phyloP scores from a whole-genome alignment of 768 basidiomycete genomes.

The Leucocoprinus leucothites region DNA sequence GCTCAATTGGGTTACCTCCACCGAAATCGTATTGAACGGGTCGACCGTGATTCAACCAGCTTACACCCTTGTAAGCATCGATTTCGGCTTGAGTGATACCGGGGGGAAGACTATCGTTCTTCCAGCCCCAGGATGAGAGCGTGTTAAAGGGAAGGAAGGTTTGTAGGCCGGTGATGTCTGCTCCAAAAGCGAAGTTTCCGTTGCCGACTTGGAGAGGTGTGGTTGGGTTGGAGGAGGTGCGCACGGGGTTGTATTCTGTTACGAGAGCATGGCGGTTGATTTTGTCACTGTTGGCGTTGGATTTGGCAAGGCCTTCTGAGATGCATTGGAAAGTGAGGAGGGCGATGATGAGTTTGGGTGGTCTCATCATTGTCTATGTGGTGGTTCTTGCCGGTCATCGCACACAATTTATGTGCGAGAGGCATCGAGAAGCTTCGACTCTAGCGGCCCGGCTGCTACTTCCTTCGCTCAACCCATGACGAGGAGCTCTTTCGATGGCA shows the following conservation, averaged over 20 bases:
- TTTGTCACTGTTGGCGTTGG: not conserved
- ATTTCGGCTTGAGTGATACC: slow-evolving; percentile 40
- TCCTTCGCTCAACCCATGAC: not conserved
- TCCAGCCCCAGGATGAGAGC: slow-evolving; percentile 61
- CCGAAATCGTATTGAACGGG: slow-evolving; percentile 51
- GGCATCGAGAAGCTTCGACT: not conserved
- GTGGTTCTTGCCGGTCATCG: not conserved
- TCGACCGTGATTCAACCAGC: slow-evolving; percentile 48
- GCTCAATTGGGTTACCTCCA: slow-evolving; percentile 38
- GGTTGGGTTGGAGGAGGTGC: slow-evolving; percentile 39
- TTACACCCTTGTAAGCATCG: slow-evolving; percentile 43
- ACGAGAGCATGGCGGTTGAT: slow-evolving; percentile 47
- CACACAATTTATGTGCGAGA: not conserved
- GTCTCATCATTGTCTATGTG: not conserved
- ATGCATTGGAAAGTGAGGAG: not conserved
- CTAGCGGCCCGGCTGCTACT: not conserved
- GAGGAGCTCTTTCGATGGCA: not conserved
- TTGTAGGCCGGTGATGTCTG: slow-evolving; percentile 57
- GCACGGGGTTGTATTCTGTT: slow-evolving; percentile 45
- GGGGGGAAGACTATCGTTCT: slow-evolving; percentile 51
- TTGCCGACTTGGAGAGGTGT: slow-evolving; percentile 62
- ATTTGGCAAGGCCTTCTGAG: not conserved
- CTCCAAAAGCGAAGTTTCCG: slow-evolving; percentile 60
- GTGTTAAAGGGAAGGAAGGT: slow-evolving; percentile 53
- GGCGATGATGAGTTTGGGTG: not conserved